phyloP scores from a whole-genome alignment of 2,329 filamentous ascomycete genomes.

The Penicillium sp. region DNA sequence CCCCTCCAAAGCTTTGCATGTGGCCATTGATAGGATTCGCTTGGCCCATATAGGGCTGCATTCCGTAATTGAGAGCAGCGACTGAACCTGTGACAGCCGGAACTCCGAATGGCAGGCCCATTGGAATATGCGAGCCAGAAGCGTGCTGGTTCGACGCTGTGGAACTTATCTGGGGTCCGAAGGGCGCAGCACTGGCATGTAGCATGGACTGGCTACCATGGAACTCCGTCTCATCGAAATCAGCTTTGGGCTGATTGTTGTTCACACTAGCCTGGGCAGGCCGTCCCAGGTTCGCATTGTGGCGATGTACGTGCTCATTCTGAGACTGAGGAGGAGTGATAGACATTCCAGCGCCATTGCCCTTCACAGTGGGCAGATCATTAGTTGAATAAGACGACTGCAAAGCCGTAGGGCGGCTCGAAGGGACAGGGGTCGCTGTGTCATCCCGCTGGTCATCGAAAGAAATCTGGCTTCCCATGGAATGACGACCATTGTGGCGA shows the following conservation, averaged over 20 bases:
- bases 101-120: constrained; percentile 34
- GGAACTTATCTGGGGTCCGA: constrained; percentile 60
- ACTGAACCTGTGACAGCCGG: constrained; percentile 8
- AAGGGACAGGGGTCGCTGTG: constrained; percentile 22
- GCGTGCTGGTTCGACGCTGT: constrained; percentile 31
- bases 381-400: constrained; percentile 87
- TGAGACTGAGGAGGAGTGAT: constrained; percentile 55
- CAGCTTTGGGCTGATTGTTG: constrained; percentile 55
- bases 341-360: constrained; percentile 49
- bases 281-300: constrained; percentile 77
- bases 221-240: constrained; percentile 46
- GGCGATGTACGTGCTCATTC: constrained; percentile 61
- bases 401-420: constrained; percentile 48
- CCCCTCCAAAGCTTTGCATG: constrained; percentile 42
- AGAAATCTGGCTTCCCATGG: constrained; percentile 43
- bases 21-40: constrained; percentile 37
- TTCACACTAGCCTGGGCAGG: constrained; percentile 65
- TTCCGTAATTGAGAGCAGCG: constrained; percentile 50
- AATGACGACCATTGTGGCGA: constrained; percentile 45
- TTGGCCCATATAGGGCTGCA: constrained; percentile 55
- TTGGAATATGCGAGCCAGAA: constrained; percentile 28
- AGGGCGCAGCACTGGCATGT: constrained; percentile 74
- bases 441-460: constrained; percentile 32
- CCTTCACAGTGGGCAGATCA: constrained; percentile 83
- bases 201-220: constrained; percentile 63